Base-by-base conservation (phyloP, 169 alveolate genomes). In the Cyclospora cayetanensis region DNA sequence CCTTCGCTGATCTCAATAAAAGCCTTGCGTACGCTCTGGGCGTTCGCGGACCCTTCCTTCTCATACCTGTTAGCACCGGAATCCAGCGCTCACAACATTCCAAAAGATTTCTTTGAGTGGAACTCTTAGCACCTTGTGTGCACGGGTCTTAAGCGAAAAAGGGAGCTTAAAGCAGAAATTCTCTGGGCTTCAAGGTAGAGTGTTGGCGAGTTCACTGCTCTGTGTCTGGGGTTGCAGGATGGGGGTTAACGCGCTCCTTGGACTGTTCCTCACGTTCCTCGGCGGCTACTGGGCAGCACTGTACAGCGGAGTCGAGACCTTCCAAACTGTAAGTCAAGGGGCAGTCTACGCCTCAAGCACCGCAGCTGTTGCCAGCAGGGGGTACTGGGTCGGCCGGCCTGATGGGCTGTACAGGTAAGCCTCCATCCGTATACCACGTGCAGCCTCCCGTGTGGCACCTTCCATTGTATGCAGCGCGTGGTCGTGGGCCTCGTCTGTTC, bases 241-340 rank as follows among this genome's bases (percentile, higher is more conserved):
- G 60, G 92, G 92, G 4, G 88, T 88, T 42, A 88, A 88, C 50
- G 92, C 92, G 11, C 80, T 88, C 34, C 35, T 88, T 7, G 92
- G 92, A 11, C 34, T 88, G 27, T 88, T 88, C 79, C 83, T 88
- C 53, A 88, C 83, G 27, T 88, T 88, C 22, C 88, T 88, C 1
- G 92, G 87, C 0, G 92, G 92, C 46, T 88, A 88, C 65, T 88
- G 92, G 92, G 86, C 83, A 7, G 86, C 92, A 2, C 42, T 68
- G 63, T 88, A 88, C 52, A n/a, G 42, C 27, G 92, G 92, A n/a
- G 92, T 88, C 37, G 18, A 25, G 20, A 39, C 66, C 52, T 88
- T 88, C 74, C 31, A 79, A 25, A 72, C 80, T 41, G 92, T 88
- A 52, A 50, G 88, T 5, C 18, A 25, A 34, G 31, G 34, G 35